Evolutionary conservation across 257 asterid genomes (phyloP).

Genomic region (Solanum bukasovii): DNA sequence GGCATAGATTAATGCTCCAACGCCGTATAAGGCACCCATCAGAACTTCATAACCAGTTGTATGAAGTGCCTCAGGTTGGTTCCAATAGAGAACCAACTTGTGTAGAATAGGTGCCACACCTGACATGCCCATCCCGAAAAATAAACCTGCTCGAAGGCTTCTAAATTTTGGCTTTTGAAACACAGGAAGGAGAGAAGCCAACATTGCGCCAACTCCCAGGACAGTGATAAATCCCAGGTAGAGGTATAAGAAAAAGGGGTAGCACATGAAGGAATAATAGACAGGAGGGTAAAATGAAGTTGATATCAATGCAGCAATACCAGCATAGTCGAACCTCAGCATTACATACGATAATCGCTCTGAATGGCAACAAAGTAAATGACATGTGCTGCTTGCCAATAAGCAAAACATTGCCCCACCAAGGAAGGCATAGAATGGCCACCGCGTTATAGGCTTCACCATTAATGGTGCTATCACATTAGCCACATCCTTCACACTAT

Average conservation of each 20-base stretch:
- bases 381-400: conserved; percentile 83
- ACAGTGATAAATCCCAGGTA: conserved; percentile 81
- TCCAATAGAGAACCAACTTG: conserved; percentile 68
- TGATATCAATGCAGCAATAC: conserved; percentile 83
- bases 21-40: conserved; percentile 78
- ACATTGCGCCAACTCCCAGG: conserved; percentile 59
- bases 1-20: conserved; percentile 76
- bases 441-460: conserved; percentile 73
- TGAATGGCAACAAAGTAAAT: conserved; percentile 82
- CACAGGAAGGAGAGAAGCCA: conserved; percentile 73
- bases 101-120: conserved; percentile 81
- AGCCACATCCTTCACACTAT: conserved; percentile 53
- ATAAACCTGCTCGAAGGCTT: conserved; percentile 55
- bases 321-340: conserved; percentile 92
- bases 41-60: conserved; percentile 68
- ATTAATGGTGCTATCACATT: conserved; percentile 63
- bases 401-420: conserved; percentile 99
- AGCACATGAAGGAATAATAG: conserved; percentile 92
- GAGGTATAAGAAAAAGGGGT: conserved; percentile 68
- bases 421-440: conserved; percentile 92
- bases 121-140: conserved; percentile 86
- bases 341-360: conserved; percentile 66
- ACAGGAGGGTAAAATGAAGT: conserved; percentile 92
- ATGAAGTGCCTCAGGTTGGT: conserved; percentile 79
- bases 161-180: conserved; percentile 79